Conservation (phyloP, 108 stramenopile species). For the Cylindrotheca closterium region DNA sequence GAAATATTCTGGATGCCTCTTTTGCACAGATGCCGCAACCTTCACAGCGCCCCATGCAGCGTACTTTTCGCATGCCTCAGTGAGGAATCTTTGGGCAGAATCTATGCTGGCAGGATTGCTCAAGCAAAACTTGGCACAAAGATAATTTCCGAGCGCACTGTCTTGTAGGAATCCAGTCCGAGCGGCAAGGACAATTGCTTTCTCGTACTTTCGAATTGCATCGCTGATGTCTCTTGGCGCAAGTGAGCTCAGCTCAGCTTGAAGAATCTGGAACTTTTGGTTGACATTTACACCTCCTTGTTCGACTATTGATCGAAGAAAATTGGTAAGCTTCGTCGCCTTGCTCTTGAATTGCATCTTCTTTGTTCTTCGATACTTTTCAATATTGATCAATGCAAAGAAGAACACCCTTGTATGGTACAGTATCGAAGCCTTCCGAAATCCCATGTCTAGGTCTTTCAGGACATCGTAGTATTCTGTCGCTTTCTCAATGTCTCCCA, state of each 20-base stretch:
- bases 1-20: not conserved
- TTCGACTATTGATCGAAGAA: not conserved
- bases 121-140: slow-evolving; percentile 8
- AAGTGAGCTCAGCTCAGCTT: slow-evolving; percentile 4
- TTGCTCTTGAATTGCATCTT: not conserved
- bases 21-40: not conserved
- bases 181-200: not conserved
- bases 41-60: not conserved
- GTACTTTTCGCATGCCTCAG: not conserved
- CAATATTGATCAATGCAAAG: not conserved
- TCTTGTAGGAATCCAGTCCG: slow-evolving; percentile 10
- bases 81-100: not conserved
- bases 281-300: not conserved
- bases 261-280: not conserved
- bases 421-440: not conserved
- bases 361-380: not conserved
- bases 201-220: slow-evolving; percentile 2
- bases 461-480: not conserved
- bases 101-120: not conserved
- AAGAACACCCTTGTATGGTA: not conserved
- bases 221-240: not conserved
- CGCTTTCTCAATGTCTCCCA: slow-evolving; percentile 4
- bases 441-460: not conserved
- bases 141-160: not conserved
- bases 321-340: not conserved